A percentile compares a stretch with the other conserved stretches of the same genome.
Evolutionary conservation across 2,329 filamentous ascomycete species (phyloP).

Genomic region (Escovopsis sp.): DNA sequence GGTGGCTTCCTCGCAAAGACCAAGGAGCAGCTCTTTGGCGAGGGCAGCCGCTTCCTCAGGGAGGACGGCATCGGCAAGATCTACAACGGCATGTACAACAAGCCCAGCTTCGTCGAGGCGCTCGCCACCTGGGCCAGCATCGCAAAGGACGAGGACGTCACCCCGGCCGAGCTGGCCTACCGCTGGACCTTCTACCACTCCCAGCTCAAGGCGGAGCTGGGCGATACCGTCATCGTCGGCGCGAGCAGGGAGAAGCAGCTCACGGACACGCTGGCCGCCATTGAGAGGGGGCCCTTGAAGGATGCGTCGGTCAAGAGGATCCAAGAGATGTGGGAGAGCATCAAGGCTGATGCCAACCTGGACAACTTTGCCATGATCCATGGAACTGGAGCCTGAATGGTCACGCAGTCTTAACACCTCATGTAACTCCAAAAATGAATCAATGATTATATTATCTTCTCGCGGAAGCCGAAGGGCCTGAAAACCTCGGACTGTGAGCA

Average conservation of each 20-base stretch:
- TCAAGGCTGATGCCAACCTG: background rate
- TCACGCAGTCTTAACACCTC: background rate
- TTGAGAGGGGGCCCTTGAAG: conserved; percentile 5
- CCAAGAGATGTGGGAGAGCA: conserved; percentile 5
- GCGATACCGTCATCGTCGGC: conserved; percentile 3
- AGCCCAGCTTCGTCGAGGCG: conserved; percentile 1
- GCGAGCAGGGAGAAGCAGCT: conserved; percentile 3
- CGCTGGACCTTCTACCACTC: conserved; percentile 6
- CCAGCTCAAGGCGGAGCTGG: background rate
- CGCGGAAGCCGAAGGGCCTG: no score
- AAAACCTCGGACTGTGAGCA: no score
- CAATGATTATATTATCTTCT: no score
- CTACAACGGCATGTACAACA: conserved; percentile 3
- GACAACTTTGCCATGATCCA: background rate
- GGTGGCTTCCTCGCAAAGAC: conserved; percentile 17
- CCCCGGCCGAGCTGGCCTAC: conserved; percentile 5
- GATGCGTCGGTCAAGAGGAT: conserved; percentile 6
- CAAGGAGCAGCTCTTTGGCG: background rate
- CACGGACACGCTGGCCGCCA: conserved; percentile 1
- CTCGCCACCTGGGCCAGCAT: conserved; percentile 1
- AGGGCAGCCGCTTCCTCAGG: conserved; percentile 1
- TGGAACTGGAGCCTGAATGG: background rate
- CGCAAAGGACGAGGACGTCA: background rate
- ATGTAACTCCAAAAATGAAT: no score
- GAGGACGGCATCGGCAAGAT: background rate